Evolutionary conservation across 805 yeast genomes (phyloP).

Genomic region (Hanseniaspora thailandica): DNA sequence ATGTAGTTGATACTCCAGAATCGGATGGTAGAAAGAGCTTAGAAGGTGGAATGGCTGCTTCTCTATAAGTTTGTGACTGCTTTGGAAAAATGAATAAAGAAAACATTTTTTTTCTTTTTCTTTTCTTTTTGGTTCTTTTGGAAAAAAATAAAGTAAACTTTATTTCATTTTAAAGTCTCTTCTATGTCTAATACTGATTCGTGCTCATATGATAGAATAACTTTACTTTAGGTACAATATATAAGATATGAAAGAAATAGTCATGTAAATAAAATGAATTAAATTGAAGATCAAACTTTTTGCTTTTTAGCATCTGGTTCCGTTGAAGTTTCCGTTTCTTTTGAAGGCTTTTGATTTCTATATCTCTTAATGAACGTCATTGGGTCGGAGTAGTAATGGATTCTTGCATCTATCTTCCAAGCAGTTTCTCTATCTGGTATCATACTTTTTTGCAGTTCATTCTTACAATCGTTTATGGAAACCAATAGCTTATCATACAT

Average conservation of each 20-base stretch:
- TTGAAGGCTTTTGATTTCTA: slow-evolving; percentile 34
- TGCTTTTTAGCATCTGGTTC: slow-evolving; percentile 7
- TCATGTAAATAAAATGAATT: slow-evolving; percentile 5
- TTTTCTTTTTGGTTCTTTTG: not conserved
- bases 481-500: slow-evolving; percentile 33
- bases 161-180: not conserved
- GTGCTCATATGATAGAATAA: no score
- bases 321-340: not conserved
- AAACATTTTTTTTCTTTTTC: not conserved
- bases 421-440: slow-evolving; percentile 52
- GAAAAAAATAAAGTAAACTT: not conserved
- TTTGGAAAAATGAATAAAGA: not conserved
- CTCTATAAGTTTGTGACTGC: not conserved
- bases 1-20: slow-evolving; percentile 50
- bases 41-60: slow-evolving; percentile 18
- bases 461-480: slow-evolving; percentile 40
- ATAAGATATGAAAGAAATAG: not conserved
- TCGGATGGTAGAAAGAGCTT: slow-evolving; percentile 35
- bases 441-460: slow-evolving; percentile 32
- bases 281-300: slow-evolving; percentile 1
- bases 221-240: not conserved
- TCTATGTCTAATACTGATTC: no score
- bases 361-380: slow-evolving; percentile 39
- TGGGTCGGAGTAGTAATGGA: slow-evolving; percentile 55
- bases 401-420: slow-evolving; percentile 48